Base-by-base conservation (phyloP, 768 basidiomycete genomes). In the Suillus cothurnatus region DNA sequence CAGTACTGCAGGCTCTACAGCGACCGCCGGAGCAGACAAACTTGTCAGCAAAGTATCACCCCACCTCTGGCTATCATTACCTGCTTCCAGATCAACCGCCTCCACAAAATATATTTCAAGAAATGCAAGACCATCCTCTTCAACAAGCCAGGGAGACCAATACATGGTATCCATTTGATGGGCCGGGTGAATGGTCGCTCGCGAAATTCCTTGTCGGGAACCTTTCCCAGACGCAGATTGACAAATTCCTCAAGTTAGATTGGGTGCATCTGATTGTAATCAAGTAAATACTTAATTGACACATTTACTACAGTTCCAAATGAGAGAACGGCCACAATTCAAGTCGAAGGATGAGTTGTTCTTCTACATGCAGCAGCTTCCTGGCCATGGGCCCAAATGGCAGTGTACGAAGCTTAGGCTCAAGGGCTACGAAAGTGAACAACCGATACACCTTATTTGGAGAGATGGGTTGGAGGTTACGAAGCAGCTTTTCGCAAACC, bases 101-200 rank as follows among this genome's bases (percentile, higher is more conserved):
- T 47, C 45, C n/a, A 4, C 8, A 12, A 12, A 64, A 64, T n/a
- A 49, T 38, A 0, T 41, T 64, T 19, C 39, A 64, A 23, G 34
- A 34, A 50, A 64, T 64, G 57, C 14, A n/a, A 1, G 32, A 60
- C 9, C 34, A 32, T 12, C 41, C 34, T 45, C 43, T n/a, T 45
- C 43, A 45, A 45, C 43, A n/a, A 45, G 21, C 43, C 4, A 43
- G 41, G 6, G 41, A 43, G 7, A n/a, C 21, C 4, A 45, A 45
- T 9, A 0, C 3, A 9, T 45, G 43, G 43, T 45, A 45, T n/a
- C 43, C 43, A 9, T 45, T 45, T 64, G 60, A 69, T 19, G 71
- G 72, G 3, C 60, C 67, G 14, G 67, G 62, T 0, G 76, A 81
- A 65, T 80, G 78, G 77, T 71, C 76, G 63, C 49, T 79, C 1